A percentile compares a stretch with the other conserved stretches of the same genome.
Conservation (phyloP, 306 rosid species). For the Vigna angularis region DNA sequence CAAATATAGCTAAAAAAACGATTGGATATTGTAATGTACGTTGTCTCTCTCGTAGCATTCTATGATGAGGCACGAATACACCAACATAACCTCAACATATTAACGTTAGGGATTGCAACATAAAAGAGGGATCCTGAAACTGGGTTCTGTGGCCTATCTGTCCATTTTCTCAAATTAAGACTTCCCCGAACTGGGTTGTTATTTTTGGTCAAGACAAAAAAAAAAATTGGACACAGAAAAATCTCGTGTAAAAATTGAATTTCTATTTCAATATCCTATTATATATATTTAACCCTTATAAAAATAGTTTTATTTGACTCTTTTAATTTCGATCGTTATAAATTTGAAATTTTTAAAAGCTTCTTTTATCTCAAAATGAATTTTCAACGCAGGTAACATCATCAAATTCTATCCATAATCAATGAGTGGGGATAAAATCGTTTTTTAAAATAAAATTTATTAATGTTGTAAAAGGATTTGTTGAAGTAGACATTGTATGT, state of each 20-base stretch:
- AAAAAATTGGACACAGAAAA: neutral
- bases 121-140: neutral
- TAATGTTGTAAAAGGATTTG: too few species aligned
- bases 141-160: conserved; percentile 21
- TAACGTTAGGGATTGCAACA: neutral
- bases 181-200: neutral
- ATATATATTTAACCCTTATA: too few species aligned
- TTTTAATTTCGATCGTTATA: neutral
- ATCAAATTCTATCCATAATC: too few species aligned
- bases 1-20: conserved; percentile 29
- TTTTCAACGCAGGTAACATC: too few species aligned
- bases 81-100: neutral
- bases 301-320: neutral
- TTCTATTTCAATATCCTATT: neutral
- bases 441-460: too few species aligned
- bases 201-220: conserved; percentile 10
- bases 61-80: neutral
- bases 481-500: too few species aligned
- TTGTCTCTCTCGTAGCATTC: neutral
- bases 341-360: neutral
- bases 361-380: too few species aligned
- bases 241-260: neutral
- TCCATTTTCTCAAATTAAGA: conserved; percentile 25
- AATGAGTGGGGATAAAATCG: too few species aligned
- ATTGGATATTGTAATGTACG: neutral